phyloP scores from a whole-genome alignment of 192 early-diverging fungal species.

The Coemansia sp. region DNA sequence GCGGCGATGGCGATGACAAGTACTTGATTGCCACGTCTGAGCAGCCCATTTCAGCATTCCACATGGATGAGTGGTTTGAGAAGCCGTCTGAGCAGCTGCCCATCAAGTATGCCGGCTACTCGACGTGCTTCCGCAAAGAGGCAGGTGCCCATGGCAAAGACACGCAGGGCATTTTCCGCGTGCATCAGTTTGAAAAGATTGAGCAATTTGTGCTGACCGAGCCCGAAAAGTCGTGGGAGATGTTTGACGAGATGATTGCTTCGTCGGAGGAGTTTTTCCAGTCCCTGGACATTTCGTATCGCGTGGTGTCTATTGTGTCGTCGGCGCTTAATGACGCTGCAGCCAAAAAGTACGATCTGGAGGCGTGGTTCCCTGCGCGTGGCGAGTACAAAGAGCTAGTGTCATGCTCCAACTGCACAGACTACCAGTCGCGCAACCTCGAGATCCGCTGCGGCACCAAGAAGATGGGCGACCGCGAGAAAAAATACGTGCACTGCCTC shows the following conservation, averaged over 20 bases:
- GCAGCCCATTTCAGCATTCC: slow-evolving; percentile 97
- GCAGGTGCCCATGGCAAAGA: slow-evolving; percentile 96
- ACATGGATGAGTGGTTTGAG: slow-evolving; percentile 93
- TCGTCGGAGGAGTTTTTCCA: slow-evolving; percentile 94
- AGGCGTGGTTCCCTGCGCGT: slow-evolving; percentile 99
- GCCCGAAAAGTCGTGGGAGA: slow-evolving; percentile 98
- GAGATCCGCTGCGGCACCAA: slow-evolving; percentile 97
- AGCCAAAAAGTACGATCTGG: slow-evolving; percentile 98
- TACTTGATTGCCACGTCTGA: slow-evolving; percentile 98
- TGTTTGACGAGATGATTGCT: slow-evolving; percentile 94
- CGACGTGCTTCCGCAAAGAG: slow-evolving; percentile 99
- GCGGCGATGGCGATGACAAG: slow-evolving; percentile 82
- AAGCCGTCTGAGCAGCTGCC: slow-evolving; percentile 91
- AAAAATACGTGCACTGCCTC: slow-evolving; percentile 95
- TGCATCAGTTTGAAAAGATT: slow-evolving; percentile 99
- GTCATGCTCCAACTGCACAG: slow-evolving; percentile 98
- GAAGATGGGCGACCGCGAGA: slow-evolving; percentile 91
- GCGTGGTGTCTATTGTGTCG: slow-evolving; percentile 92
- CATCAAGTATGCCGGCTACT: slow-evolving; percentile 90
- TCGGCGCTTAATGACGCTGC: slow-evolving; percentile 98
- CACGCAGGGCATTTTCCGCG: slow-evolving; percentile 98
- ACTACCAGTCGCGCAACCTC: slow-evolving; percentile 92
- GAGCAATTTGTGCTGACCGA: slow-evolving; percentile 97
- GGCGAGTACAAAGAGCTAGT: slow-evolving; percentile 98
- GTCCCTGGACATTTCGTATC: slow-evolving; percentile 91